Base-by-base conservation (phyloP, 495 filamentous ascomycete genomes). In the Entonaema liquescens region DNA sequence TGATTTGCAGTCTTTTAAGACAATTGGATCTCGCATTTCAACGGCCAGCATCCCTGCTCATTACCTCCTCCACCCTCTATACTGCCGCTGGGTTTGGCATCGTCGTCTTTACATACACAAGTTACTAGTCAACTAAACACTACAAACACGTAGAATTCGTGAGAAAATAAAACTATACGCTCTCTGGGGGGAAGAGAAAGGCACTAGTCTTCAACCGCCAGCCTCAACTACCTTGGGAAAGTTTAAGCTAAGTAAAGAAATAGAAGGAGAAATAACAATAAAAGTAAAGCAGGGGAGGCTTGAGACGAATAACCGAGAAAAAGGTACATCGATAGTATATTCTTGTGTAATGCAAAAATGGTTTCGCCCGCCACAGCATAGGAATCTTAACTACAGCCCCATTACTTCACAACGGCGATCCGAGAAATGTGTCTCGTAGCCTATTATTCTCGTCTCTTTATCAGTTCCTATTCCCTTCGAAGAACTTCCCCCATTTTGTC, bases 1-100 rank as follows among this genome's bases (percentile, higher is more conserved):
- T 77, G 73, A 77, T 77, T 77, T 77, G 73, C 75, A 77, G 73
- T 59, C 21, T 47, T 74, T 62, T 65, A 67, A 77, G 75, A 77
- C 75, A 77, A 72, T 71, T 53, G 52, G 59, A 72, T 74, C 61
- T 71, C 61, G 75, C 68, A 76, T 74, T 71, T 72, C 65, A 77
- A 76, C 73, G 75, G 71, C 75, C 65, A 62, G 61, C 68, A 77
- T 77, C 75, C 75, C 73, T 77, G 75, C 63, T 52, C 59, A 54
- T 57, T 71, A 53, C 61, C 28, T 66, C 66, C 26, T 57, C 57
- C 40, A 57, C 58, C 38, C 49, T 64, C 57, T 68, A 67, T 57
- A 62, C 68, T 28, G 55, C 50, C 42, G 58, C 54, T 56, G 61
- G 47, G 47, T 54, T 61, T 35, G 59, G 42, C 56, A 59, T 70